Conservation (phyloP, 768 basidiomycete genomes). For the Suillus brevipes region DNA sequence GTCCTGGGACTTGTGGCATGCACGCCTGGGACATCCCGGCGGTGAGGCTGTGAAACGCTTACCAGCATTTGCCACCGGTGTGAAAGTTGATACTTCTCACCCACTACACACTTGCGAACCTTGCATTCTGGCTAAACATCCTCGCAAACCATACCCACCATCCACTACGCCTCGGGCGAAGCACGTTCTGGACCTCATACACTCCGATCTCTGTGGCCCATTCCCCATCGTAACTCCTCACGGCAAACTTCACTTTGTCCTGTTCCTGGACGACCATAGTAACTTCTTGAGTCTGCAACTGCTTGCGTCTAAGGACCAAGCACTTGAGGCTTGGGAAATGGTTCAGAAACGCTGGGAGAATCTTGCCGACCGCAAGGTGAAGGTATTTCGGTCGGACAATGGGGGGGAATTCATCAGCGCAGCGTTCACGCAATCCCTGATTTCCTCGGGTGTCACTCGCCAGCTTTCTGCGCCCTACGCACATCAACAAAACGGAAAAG, state of each 20-base stretch:
- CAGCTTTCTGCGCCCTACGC: no score
- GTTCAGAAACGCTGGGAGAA: not conserved
- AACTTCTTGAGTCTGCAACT: not conserved
- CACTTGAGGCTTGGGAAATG: not conserved
- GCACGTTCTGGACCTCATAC: not conserved
- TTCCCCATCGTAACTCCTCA: not conserved
- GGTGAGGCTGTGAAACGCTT: no score
- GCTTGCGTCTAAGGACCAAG: not conserved
- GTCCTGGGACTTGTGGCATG: no score
- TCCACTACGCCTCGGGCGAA: not conserved
- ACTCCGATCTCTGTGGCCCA: not conserved
- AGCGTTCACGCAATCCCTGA: no score
- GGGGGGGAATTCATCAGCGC: no score
- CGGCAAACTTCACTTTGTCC: not conserved
- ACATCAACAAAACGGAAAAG: no score
- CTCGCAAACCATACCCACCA: not conserved
- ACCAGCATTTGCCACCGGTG: no score
- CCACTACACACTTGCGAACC: no score
- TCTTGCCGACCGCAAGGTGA: fast-evolving
- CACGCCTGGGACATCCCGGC: no score
- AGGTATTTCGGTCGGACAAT: not conserved
- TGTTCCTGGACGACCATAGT: not conserved
- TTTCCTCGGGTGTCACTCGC: no score
- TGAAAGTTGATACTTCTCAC: no score
- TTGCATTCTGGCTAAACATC: no score